Evolutionary conservation across 1,139 yeast genomes (phyloP), one percentile per base, ranked within the genome.

Genomic region (Yamadazyma conglobata): DNA sequence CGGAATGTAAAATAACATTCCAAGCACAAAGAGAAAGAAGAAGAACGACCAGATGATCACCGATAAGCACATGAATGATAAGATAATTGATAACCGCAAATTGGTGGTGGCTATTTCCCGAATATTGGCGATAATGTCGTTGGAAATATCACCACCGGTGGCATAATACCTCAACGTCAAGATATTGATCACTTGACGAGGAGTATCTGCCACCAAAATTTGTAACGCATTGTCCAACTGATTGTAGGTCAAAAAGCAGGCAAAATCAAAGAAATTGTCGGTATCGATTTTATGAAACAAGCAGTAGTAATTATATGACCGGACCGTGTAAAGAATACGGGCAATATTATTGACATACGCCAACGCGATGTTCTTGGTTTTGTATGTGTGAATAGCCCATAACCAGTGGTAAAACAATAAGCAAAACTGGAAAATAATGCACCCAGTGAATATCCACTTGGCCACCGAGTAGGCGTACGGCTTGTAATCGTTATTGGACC

Each of bases 141-240:
- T 60, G 28, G 67, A 58, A 6, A 57, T 39, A 24, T 68, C 70
- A 7, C 63, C 66, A 27, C 57, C 63, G 5, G 83, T 69, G 7
- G 78, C 77, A 35, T 71, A 69, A 36, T 59, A 64, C 48, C 80
- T 67, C 21, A 83, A 56, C 0, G 96, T 85, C 42, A 84, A 60
- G 16, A 88, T 83, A 51, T 87, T 87, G 44, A 87, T 73, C 3
- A 82, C 81, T 57, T 87, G 96, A 54, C 96, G 73, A n/a, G 96
- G 96, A 5, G 89, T 72, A 46, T 87, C 95, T 1, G 95, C 89
- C 26, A 84, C 61, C 12, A 83, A 44, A 20, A 84, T 64, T 36
- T 75, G 75, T 10, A 79, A 52, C 50, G 91, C 85, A 28, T 73
- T 71, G 41, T 79, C 78, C 33, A 85, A 57, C 35, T 85, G 81